Conservation (phyloP, 805 yeast genomes). For the Saccharomyces jurei region DNA sequence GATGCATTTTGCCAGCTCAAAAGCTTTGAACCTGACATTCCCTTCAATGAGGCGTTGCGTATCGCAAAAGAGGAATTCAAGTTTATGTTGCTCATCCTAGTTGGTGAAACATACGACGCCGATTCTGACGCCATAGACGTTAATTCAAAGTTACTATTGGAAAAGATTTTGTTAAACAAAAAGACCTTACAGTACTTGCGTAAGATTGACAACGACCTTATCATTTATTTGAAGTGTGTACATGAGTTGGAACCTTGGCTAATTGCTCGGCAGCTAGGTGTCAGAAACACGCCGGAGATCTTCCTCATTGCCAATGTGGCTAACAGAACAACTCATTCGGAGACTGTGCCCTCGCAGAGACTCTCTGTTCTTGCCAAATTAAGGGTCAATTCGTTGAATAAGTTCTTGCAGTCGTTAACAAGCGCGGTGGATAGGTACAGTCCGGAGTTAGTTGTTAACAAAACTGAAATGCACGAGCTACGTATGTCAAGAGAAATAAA, state of each 20-base stretch:
- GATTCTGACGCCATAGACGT: conserved; percentile 10
- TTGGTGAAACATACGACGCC: conserved; percentile 31
- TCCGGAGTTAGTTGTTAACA: conserved; percentile 52
- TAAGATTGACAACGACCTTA: conserved; percentile 34
- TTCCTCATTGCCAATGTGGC: conserved; percentile 47
- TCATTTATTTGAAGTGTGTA: conserved; percentile 59
- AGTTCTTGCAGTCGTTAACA: conserved; percentile 32
- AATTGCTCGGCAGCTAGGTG: conserved; percentile 48
- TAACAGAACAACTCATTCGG: conserved; percentile 34
- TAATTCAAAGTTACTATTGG: conserved; percentile 36
- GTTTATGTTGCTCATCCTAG: conserved; percentile 47
- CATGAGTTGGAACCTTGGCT: conserved; percentile 58
- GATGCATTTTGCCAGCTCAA: background rate
- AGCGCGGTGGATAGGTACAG: conserved; percentile 46
- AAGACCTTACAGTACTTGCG: conserved; percentile 34
- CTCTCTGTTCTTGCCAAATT: conserved; percentile 30
- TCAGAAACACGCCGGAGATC: conserved; percentile 48
- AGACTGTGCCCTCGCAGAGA: conserved; percentile 22
- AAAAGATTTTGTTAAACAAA: conserved; percentile 39
- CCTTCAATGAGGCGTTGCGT: conserved; percentile 38
- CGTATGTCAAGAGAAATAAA: conserved; percentile 49
- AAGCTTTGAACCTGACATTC: conserved; percentile 8
- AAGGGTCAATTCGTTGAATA: conserved; percentile 24
- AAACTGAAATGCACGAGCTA: conserved; percentile 53
- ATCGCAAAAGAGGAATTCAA: conserved; percentile 35